A percentile compares a stretch with the other conserved stretches of the same genome.
phyloP scores from a whole-genome alignment of 139 green algal species.

The Ettlia oleoabundans region DNA sequence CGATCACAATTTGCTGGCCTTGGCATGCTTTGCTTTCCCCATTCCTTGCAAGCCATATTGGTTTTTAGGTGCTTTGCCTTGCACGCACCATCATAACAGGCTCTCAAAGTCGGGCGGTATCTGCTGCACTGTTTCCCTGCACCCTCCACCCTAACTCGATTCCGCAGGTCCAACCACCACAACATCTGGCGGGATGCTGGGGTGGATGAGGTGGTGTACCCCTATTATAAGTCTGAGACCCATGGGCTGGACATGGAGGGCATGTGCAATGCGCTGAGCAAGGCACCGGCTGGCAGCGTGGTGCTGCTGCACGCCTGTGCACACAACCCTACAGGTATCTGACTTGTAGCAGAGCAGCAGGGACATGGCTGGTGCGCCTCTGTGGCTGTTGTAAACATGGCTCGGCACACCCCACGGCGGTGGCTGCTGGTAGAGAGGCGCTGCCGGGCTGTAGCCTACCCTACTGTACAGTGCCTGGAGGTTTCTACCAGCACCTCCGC shows the following conservation, averaged over 20 bases:
- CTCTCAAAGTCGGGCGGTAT: no score
- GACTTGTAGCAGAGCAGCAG: no score
- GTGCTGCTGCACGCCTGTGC: conserved; percentile 90
- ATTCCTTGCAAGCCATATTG: no score
- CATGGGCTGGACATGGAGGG: conserved; percentile 86
- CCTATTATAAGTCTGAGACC: conserved; percentile 91
- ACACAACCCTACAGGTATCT: conserved; percentile 87
- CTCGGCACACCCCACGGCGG: background rate
- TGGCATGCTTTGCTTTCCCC: no score
- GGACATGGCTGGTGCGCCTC: no score
- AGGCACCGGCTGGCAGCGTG: conserved; percentile 71
- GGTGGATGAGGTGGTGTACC: conserved; percentile 55
- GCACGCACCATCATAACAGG: no score
- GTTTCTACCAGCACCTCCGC: no score
- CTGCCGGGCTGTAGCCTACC: no score
- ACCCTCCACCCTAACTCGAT: no score
- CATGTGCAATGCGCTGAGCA: conserved; percentile 50
- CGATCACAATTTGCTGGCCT: no score
- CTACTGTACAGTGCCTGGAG: background rate
- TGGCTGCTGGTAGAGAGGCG: no score
- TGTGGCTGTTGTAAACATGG: background rate
- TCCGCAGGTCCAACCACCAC: conserved; percentile 58
- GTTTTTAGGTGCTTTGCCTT: no score
- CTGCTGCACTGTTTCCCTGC: background rate
- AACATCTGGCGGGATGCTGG: conserved; percentile 71